Conservation (phyloP, 2,329 filamentous ascomycete genomes). For the Madurella mycetomatis region DNA sequence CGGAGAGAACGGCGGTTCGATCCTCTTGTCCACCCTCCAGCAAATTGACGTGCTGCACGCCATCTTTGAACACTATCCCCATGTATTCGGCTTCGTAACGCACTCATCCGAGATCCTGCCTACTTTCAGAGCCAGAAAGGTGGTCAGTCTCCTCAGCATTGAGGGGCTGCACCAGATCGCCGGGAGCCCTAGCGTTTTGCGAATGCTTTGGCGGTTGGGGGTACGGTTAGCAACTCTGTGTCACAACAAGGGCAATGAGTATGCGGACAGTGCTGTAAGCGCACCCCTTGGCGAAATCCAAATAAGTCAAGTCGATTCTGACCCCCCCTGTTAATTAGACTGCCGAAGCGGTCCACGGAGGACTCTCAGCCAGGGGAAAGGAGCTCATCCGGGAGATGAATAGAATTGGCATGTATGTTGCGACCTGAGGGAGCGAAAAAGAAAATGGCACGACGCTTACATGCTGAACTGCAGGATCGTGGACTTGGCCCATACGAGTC, state of each 20-base stretch:
- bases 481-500: constrained; percentile 55
- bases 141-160: constrained; percentile 27
- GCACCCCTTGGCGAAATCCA: too few species aligned
- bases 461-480: constrained; percentile 42
- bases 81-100: not conserved
- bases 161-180: constrained; percentile 26
- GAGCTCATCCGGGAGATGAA: constrained; percentile 2
- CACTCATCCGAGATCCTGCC: too few species aligned
- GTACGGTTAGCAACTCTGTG: constrained; percentile 24
- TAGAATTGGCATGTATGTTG: constrained; percentile 31
- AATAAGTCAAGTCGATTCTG: too few species aligned
- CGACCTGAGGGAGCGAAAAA: too few species aligned
- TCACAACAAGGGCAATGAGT: constrained; percentile 13
- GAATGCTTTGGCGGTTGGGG: constrained; percentile 23
- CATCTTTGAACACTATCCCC: not conserved
- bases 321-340: too few species aligned
- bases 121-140: constrained; percentile 21
- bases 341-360: constrained; percentile 14
- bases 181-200: constrained; percentile 24
- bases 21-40: not conserved
- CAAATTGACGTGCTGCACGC: constrained; percentile 4
- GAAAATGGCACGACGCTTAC: too few species aligned
- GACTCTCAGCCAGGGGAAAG: constrained; percentile 32
- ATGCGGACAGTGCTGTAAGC: constrained; percentile 35
- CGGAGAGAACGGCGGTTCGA: not conserved